phyloP scores from a whole-genome alignment of 2,329 filamentous ascomycete genomes.

The Chrysosphaeria jannelii region DNA sequence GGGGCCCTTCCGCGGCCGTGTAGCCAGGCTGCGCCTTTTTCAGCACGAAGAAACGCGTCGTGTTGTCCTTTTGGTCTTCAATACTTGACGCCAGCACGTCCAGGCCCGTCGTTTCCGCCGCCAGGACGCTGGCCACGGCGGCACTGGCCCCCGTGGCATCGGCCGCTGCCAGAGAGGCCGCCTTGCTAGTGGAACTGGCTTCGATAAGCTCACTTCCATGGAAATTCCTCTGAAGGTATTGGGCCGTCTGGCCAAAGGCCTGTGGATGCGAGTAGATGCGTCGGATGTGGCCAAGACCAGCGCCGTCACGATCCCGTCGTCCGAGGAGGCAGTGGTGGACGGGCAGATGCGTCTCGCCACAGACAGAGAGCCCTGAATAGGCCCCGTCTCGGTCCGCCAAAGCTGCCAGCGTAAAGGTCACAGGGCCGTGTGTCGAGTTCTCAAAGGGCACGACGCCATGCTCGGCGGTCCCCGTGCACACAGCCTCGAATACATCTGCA shows the following conservation, averaged over 20 bases:
- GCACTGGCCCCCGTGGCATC: slow-evolving; percentile 29
- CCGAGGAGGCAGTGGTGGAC: slow-evolving; percentile 75
- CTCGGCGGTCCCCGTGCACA: slow-evolving; percentile 31
- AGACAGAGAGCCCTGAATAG: slow-evolving; percentile 43
- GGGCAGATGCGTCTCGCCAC: slow-evolving; percentile 57
- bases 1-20: not conserved
- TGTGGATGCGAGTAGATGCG: slow-evolving; percentile 83
- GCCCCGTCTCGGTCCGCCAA: slow-evolving; percentile 40
- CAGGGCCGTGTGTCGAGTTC: slow-evolving; percentile 82
- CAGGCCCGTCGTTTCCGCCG: slow-evolving; percentile 35
- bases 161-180: slow-evolving; percentile 44
- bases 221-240: slow-evolving; percentile 40
- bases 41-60: slow-evolving; percentile 50
- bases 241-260: slow-evolving; percentile 55
- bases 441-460: slow-evolving; percentile 81
- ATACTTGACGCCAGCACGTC: slow-evolving; percentile 38
- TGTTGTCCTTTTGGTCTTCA: slow-evolving; percentile 46
- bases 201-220: slow-evolving; percentile 39
- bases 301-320: slow-evolving; percentile 4
- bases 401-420: slow-evolving; percentile 69
- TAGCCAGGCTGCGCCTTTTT: not conserved
- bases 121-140: slow-evolving; percentile 49
- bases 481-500: slow-evolving; percentile 47
- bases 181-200: slow-evolving; percentile 58
- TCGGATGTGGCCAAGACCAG: slow-evolving; percentile 27